phyloP scores from a whole-genome alignment of 441 rosid species.

The Omphalea diandra region DNA sequence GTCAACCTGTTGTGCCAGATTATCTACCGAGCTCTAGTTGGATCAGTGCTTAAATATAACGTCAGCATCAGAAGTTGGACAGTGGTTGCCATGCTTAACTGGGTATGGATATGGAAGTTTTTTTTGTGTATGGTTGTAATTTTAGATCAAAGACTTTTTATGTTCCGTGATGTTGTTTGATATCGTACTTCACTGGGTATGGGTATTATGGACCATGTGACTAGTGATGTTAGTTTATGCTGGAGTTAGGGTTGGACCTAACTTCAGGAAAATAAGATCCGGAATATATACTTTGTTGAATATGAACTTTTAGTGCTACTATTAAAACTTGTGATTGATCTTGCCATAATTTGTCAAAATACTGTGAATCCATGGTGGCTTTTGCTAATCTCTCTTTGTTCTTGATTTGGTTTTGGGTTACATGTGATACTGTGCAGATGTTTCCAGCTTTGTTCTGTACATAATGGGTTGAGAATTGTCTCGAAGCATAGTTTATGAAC shows the following conservation, averaged over 20 bases:
- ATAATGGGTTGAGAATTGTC: no score
- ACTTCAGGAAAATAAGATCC: neutral
- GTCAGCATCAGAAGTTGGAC: slow-evolving; percentile 19
- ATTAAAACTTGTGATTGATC: no score
- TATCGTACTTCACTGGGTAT: neutral
- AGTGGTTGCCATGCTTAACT: slow-evolving; percentile 15
- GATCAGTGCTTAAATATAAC: slow-evolving; percentile 17
- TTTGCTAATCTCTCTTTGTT: no score
- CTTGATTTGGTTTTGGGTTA: no score
- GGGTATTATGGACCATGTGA: neutral
- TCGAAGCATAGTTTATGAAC: no score
- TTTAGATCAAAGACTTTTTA: neutral
- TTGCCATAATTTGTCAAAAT: no score
- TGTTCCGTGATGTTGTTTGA: neutral
- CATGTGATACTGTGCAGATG: no score
- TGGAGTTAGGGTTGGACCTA: neutral
- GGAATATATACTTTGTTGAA: neutral
- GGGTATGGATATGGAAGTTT: slow-evolving; percentile 21
- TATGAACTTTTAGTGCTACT: neutral
- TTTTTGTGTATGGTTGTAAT: slow-evolving; percentile 14
- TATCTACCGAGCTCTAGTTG: slow-evolving; percentile 20
- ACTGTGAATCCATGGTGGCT: no score
- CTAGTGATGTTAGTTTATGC: neutral
- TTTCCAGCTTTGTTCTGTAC: no score
- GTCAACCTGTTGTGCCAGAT: slow-evolving; percentile 19